phyloP scores from a whole-genome alignment of 805 yeast species.

The Saccharomycopsis selenospora region DNA sequence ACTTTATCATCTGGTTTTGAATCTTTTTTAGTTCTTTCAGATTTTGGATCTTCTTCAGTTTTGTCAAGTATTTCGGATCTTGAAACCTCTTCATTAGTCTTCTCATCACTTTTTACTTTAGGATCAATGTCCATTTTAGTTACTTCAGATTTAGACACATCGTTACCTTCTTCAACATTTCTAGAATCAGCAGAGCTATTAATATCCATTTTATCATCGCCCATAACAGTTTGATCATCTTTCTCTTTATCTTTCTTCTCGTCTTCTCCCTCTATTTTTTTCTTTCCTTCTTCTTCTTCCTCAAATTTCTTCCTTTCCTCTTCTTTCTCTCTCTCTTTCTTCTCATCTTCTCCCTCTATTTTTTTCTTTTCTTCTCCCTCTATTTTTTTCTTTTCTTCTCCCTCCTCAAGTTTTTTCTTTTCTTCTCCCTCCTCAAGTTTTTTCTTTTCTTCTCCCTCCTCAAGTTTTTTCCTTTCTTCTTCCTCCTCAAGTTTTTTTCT shows the following conservation, averaged over 20 bases:
- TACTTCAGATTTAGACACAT: too few species aligned
- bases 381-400: conserved; percentile 22
- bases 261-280: conserved; percentile 20
- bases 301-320: conserved; percentile 24
- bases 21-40: background rate
- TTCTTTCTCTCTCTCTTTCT: conserved; percentile 24
- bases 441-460: conserved; percentile 21
- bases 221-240: conserved; percentile 27
- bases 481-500: conserved; percentile 23
- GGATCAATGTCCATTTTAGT: too few species aligned
- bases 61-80: too few species aligned
- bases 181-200: too few species aligned
- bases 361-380: conserved; percentile 28
- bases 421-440: conserved; percentile 17
- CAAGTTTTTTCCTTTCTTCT: conserved; percentile 21
- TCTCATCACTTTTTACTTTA: too few species aligned
- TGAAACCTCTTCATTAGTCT: too few species aligned
- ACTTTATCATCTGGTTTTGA: background rate
- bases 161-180: too few species aligned
- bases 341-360: conserved; percentile 26
- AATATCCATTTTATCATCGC: too few species aligned
- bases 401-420: conserved; percentile 5
- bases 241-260: conserved; percentile 24
- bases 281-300: conserved; percentile 23
- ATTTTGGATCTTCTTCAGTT: background rate